Evolutionary conservation across 2,329 filamentous ascomycete species (phyloP), one percentile per base, ranked within the genome.

Genomic region (Xylariaceae sp.): DNA sequence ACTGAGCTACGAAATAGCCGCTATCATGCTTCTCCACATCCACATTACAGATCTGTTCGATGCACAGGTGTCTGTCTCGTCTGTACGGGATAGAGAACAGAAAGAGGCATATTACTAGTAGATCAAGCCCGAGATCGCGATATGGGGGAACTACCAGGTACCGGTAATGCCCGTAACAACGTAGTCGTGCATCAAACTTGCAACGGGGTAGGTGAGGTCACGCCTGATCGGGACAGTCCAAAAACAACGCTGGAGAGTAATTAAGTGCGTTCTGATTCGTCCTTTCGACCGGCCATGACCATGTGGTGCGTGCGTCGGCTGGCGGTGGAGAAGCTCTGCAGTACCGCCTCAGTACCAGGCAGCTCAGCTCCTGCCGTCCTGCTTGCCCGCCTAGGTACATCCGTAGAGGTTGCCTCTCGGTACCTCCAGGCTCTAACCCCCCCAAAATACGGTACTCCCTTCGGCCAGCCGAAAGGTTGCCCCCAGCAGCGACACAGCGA

Each of bases 261-360:
- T 65, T 57, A 61, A 57, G 47, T 56, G 15, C 18, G 12, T 38
- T 55, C 51, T 67, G 62, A 67, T 67, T 67, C 57, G 65, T 58
- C 64, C 61, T 53, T 58, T 64, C 54, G 61, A 45, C 65, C 64
- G 63, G 55, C 49, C 49, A 50, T 51, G 46, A 52, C 55, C 39
- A 7, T 27, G 22, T 27, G 22, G 22, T 27, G 22, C 22, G 50
- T 44, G 31, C 15, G 42, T 17, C 19, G 41, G 12, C 45, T 46
- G 44, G 41, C 31, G 38, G 38, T 44, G 40, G 31, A 38, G 38
- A 45, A 40, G 52, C 40, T 17, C 36, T 6, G 3, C 42, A 30
- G 38, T 48, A 41, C 39, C 44, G 30, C 18, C 31, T 33, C 22
- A 27, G 15, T 48, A 51, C 51, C 43, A 27, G 51, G 44, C 54